phyloP scores from a whole-genome alignment of 1,284 basidiomycete genomes.

The Leccinum proximum region DNA sequence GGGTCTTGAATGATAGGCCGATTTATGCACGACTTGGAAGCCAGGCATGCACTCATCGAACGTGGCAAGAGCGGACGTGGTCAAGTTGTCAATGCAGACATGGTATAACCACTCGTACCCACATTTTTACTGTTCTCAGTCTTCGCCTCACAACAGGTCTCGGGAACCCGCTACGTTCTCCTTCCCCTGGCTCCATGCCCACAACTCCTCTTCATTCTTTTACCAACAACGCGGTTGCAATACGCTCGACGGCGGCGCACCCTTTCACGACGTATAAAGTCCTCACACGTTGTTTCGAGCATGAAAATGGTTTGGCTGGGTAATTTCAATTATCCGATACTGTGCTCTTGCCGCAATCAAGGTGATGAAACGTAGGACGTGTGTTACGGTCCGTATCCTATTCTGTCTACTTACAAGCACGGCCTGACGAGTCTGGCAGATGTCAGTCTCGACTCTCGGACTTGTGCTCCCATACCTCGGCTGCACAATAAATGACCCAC shows the following conservation, averaged over 20 bases:
- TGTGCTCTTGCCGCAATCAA: no score
- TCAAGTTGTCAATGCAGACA: constrained; percentile 76
- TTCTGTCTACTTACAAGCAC: no score
- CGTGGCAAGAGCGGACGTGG: constrained; percentile 61
- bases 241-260: constrained; percentile 74
- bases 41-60: constrained; percentile 80
- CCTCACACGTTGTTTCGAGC: no score
- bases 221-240: constrained; percentile 55
- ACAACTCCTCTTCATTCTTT: constrained; percentile 38
- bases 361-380: no score
- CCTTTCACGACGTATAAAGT: constrained; percentile 72
- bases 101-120: constrained; percentile 45
- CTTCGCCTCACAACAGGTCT: constrained; percentile 46
- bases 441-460: no score
- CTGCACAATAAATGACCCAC: no score
- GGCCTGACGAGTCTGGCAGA: no score
- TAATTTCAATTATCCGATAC: no score
- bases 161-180: constrained; percentile 74
- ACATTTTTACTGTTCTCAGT: neutral
- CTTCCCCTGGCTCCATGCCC: constrained; percentile 59
- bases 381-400: no score
- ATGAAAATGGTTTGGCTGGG: no score
- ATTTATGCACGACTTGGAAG: constrained; percentile 66
- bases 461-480: no score
- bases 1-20: constrained; percentile 54